These are phyloP conservation scores for Puccinia triticina DNA, from an alignment of 1,284 basidiomycete genomes.

Conservation along the genomic window DNA sequence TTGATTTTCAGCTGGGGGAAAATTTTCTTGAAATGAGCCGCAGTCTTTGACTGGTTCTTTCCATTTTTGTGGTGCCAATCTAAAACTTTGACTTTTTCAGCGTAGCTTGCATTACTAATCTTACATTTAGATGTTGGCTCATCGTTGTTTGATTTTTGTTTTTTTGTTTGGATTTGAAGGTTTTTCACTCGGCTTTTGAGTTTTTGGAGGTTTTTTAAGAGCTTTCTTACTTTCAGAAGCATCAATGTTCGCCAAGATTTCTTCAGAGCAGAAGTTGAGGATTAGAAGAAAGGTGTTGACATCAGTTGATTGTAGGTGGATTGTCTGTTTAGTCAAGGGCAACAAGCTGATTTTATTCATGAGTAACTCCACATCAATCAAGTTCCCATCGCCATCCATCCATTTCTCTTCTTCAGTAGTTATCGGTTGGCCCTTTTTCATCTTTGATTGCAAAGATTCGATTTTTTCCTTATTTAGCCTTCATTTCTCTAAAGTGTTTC, in stretches of 20 bases:
- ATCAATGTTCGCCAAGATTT: background rate
- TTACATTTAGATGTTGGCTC: background rate
- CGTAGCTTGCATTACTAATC: slow-evolving; percentile 3
- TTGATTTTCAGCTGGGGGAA: slow-evolving; percentile 11
- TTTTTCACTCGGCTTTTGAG: background rate
- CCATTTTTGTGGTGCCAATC: slow-evolving; percentile 35
- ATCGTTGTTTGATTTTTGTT: background rate
- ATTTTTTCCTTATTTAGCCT: background rate
- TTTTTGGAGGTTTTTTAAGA: background rate
- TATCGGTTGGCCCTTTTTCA: background rate
- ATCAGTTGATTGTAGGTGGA: background rate
- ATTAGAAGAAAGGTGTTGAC: background rate
- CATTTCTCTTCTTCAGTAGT: background rate
- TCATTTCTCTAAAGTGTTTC: background rate
- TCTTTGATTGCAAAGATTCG: background rate
- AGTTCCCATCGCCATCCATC: background rate
- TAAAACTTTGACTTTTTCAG: slow-evolving; percentile 15
- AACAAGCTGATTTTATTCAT: background rate
- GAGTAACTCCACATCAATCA: slow-evolving; percentile 2
- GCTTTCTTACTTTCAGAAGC: too few species aligned
- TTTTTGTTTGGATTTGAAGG: background rate
- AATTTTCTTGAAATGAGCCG: slow-evolving; percentile 16
- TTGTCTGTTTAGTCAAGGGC: background rate
- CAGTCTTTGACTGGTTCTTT: slow-evolving; percentile 30
- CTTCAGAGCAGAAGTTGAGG: background rate